These are phyloP conservation scores for Ogataea pignaliae DNA, from an alignment of 805 yeast species.

Conservation along the genomic window DNA sequence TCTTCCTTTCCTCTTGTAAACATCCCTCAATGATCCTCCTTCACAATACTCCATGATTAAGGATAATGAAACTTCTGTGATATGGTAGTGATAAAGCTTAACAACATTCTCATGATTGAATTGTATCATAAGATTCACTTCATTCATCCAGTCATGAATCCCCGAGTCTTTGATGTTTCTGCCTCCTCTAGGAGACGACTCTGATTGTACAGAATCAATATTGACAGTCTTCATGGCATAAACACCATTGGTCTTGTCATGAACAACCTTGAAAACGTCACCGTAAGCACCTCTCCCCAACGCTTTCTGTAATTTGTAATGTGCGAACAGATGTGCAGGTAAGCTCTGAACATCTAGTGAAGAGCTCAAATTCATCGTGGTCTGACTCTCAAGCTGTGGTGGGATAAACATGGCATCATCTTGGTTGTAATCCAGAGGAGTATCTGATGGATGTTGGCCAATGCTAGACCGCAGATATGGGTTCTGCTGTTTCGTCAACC, in stretches of 20 bases:
- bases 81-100: constrained; percentile 62
- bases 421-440: not conserved
- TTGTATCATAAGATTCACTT: constrained; percentile 59
- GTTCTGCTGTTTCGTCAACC: too few species aligned
- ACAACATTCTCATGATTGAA: constrained; percentile 65
- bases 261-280: constrained; percentile 51
- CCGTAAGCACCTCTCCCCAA: constrained; percentile 94
- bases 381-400: too few species aligned
- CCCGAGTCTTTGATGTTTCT: constrained; percentile 1
- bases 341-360: constrained; percentile 1
- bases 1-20: constrained; percentile 46
- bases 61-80: constrained; percentile 46
- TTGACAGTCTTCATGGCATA: constrained; percentile 26
- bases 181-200: not conserved
- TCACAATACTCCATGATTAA: constrained; percentile 62
- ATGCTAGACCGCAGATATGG: too few species aligned
- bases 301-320: constrained; percentile 51
- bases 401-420: not conserved
- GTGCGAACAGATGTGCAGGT: constrained; percentile 22
- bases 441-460: too few species aligned
- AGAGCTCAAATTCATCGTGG: too few species aligned
- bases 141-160: constrained; percentile 46
- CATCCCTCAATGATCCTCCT: constrained; percentile 60
- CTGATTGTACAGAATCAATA: constrained; percentile 4
- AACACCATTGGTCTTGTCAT: constrained; percentile 5